Base-by-base conservation (phyloP, 2,329 filamentous ascomycete species). In the Talaromyces rugulosus region DNA sequence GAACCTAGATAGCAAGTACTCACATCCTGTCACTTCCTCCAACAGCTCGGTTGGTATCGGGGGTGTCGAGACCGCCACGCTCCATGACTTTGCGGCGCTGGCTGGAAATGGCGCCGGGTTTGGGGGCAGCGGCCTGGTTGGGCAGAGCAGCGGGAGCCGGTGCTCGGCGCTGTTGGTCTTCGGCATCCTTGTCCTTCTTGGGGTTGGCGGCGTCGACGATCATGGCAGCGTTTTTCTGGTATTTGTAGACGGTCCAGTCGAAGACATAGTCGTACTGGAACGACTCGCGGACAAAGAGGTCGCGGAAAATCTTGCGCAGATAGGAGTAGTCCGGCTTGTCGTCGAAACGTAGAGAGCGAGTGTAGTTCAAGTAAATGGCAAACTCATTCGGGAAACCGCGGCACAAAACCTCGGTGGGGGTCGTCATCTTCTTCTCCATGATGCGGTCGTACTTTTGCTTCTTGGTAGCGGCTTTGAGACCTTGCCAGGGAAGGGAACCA, bases 361-460 rank as follows among this genome's bases (percentile, higher is more conserved):
- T 98, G 85, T 99, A 98, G 89, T 98, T 98, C 66, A 99, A 86
- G 80, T 99, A 99, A 79, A 98, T 98, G 82, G 94, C 93, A 72
- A 99, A 99, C 82, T 99, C 95, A 79, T 98, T 97, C 71, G 95
- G 95, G 84, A 99, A 98, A 69, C 95, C 95, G 78, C 94, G 92
- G 88, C 65, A 99, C 56, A 99, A 91, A 56, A 97, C 93, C 81
- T 99, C 94, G 70, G 94, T 98, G 8, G 95, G 93, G 3, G 95
- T 99, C 14, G 95, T 99, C 95, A 98, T 98, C 91, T 99, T 99
- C 89, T 99, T 99, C 86, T 99, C 95, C 94, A 98, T 98, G 82
- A 99, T 99, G 68, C 94, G 88, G 81, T 99, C 95, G 77, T 99
- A 98, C 84, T 99, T 99, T 83, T 98, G 94, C 89, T 97, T 97